Evolutionary conservation across 495 filamentous ascomycete genomes (phyloP), one percentile per base, ranked within the genome.

Genomic region (Penicillium chermesinum): DNA sequence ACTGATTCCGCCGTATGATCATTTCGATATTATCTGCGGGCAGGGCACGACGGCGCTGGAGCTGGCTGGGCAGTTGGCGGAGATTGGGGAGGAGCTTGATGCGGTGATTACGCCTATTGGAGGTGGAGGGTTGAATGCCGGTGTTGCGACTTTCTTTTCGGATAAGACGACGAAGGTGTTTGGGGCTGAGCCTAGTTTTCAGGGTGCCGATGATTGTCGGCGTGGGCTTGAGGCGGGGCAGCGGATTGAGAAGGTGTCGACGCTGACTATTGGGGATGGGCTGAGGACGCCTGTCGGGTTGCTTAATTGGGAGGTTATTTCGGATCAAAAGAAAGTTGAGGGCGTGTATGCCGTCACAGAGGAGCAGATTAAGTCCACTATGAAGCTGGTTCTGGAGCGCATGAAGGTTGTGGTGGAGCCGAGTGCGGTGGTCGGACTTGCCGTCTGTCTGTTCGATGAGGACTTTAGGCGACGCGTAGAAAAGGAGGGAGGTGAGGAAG

Each of bases 371-470:
- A 79, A 79, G 66, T 66, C 66, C 8, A 86, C 91, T 2, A 72
- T 97, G 80, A 67, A 73, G 50, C 61, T 96, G 57, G 86, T 91
- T 22, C 63, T 91, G 59, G 91, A 98, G 76, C 68, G 91, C 48
- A 83, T 95, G 79, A 97, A 97, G 80, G 69, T 95, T 36, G 78
- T 96, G 36, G 79, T 96, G 18, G 93, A 98, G 73, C 93, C 93
- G 39, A 91, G 87, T 64, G 80, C 91, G 2, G 89, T 85, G 2
- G 91, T 98, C 16, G 83, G 83, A 12, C 65, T 98, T 54, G 93
- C 93, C 3, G 85, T 86, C 4, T 84, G 82, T 47, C 64, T 98
- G 57, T 96, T 79, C 56, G 83, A 93, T 62, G 89, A 95, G 63
- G 87, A 88, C 19, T 96, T 95, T 57, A 72, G 88, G 52, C 64